Evolutionary conservation across 768 basidiomycete genomes (phyloP).

Genomic region (Mycena alexandri): DNA sequence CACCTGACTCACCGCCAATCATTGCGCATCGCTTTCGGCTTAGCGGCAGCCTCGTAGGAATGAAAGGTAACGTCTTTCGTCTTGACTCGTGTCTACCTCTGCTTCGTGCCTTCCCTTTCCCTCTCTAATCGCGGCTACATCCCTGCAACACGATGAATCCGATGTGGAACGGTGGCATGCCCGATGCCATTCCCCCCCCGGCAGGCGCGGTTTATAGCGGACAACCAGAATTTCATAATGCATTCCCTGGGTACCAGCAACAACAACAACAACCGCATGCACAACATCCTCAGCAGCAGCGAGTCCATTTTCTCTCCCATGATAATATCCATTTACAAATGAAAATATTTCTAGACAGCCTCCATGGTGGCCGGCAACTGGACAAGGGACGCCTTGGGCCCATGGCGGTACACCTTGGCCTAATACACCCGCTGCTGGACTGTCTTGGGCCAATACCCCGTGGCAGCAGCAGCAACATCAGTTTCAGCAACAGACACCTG

Average conservation of each 20-base stretch:
- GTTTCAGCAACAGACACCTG: not conserved
- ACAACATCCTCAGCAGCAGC: conserved; percentile 13
- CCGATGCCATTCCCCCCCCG: conserved; percentile 19
- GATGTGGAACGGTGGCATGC: conserved; percentile 9
- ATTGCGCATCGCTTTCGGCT: no score
- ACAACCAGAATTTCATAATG: conserved; percentile 9
- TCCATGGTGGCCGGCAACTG: not conserved
- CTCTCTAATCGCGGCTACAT: no score
- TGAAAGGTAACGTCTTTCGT: no score
- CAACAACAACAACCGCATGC: not conserved
- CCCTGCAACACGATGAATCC: not conserved
- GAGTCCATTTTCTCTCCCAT: not conserved
- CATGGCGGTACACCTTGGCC: conserved; percentile 9
- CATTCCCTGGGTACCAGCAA: conserved; percentile 22
- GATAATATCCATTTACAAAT: not conserved
- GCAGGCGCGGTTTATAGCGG: conserved; percentile 22
- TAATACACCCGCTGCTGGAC: conserved; percentile 1
- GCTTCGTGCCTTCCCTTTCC: no score
- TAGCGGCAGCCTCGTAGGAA: no score
- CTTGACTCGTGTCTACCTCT: no score
- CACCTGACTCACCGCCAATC: no score
- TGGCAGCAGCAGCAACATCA: not conserved
- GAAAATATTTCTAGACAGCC: not conserved
- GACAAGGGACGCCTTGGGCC: conserved; percentile 8
- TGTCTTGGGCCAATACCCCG: conserved; percentile 29